Evolutionary conservation across 2,329 filamentous ascomycete genomes (phyloP).

Genomic region (Penicillium expansum): DNA sequence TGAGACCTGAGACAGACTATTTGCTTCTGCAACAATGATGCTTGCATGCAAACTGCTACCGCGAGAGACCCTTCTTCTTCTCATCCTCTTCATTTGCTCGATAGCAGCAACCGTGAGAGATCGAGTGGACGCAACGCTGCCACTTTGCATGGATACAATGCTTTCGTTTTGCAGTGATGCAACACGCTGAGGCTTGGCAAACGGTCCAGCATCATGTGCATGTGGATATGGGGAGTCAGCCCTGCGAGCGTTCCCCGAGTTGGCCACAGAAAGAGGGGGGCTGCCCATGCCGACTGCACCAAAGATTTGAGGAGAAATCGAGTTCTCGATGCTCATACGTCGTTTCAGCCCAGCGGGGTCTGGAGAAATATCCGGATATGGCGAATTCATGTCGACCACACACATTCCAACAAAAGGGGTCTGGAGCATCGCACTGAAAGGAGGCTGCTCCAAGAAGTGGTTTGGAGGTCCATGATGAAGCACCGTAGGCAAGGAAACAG

Average conservation of each 20-base stretch:
- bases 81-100: conserved; percentile 11
- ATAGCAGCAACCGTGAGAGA: conserved; percentile 16
- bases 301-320: not conserved
- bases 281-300: not conserved
- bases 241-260: not conserved
- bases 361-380: not conserved
- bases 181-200: conserved; percentile 3
- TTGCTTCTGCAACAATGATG: not conserved
- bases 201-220: not conserved
- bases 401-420: conserved; percentile 25
- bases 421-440: conserved; percentile 18
- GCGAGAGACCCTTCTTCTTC: not conserved
- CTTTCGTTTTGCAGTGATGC: conserved; percentile 2
- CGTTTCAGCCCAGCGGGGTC: not conserved
- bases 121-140: conserved; percentile 8
- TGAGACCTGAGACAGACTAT: not conserved
- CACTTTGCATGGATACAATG: conserved; percentile 7
- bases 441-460: conserved; percentile 13
- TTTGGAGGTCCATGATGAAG: not conserved
- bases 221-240: not conserved
- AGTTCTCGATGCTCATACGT: conserved; percentile 2
- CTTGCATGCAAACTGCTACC: not conserved
- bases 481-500: not conserved
- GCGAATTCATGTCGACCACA: conserved; percentile 10
- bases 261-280: not conserved